Conservation (phyloP, 164 flowering plant species). For the Piper longum region DNA sequence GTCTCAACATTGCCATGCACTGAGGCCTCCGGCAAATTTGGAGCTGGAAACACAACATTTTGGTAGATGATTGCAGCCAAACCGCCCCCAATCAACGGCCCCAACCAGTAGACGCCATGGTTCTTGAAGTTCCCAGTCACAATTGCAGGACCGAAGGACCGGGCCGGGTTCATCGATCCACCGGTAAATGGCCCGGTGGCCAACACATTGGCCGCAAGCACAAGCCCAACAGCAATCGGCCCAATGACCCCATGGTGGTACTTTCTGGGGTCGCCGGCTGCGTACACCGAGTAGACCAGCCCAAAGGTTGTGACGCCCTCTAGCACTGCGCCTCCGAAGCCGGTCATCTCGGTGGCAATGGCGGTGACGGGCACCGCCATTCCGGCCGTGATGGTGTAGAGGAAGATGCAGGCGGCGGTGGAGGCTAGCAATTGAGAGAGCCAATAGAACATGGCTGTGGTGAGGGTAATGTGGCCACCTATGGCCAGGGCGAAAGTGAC, state of each 20-base stretch:
- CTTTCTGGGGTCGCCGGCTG: constrained; percentile 42
- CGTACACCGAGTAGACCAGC: constrained; percentile 55
- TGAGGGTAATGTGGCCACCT: constrained; percentile 72
- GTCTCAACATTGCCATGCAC: constrained; percentile 12
- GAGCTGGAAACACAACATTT: constrained; percentile 43
- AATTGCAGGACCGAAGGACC: constrained; percentile 56
- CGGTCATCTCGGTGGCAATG: constrained; percentile 60
- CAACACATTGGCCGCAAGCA: constrained; percentile 56
- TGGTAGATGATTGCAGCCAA: constrained; percentile 62
- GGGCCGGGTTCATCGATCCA: constrained; percentile 84
- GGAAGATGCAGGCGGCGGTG: constrained; percentile 50
- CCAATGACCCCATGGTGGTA: constrained; percentile 33
- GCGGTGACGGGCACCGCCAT: constrained; percentile 45
- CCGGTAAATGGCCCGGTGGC: constrained; percentile 80
- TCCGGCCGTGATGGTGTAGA: constrained; percentile 63
- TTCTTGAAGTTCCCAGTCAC: constrained; percentile 62
- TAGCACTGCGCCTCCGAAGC: constrained; percentile 61
- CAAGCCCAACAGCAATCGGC: constrained; percentile 43
- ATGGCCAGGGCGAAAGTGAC: constrained; percentile 65
- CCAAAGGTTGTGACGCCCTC: constrained; percentile 64
- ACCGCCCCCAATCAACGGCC: constrained; percentile 62
- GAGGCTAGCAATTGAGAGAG: constrained; percentile 65
- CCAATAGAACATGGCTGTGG: constrained; percentile 53
- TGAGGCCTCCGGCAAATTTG: background rate
- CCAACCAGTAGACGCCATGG: constrained; percentile 84